Base-by-base conservation (phyloP, 768 basidiomycete species). In the Hortiboletus flavorubellus region DNA sequence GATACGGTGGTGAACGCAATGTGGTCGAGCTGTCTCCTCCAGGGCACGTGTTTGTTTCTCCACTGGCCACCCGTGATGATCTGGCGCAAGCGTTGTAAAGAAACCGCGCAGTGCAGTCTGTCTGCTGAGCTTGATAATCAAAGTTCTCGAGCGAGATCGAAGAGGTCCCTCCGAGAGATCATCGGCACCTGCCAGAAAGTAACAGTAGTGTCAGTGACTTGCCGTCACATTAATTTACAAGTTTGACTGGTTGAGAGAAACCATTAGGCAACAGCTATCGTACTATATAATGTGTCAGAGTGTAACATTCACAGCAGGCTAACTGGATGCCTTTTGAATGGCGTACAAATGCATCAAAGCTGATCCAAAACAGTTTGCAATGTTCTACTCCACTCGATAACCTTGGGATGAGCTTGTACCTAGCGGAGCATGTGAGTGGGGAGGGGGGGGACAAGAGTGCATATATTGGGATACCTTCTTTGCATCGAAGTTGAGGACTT, bases 401-500 rank as follows among this genome's bases (percentile, higher is more conserved):
- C 90, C 64, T 82, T 90, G 23, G 83, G 82, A 68, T 91, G 88
- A 1, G 83, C 87, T 56, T 76, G 75, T 18, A 90, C 87, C 87
- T 89, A 58, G 14, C 39, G 45, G 7, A 16, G 37, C 23, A 51
- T 55, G 45, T 70, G 42, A 56, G 26, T 31, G 21, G 9, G 21
- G 23, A 34, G 5, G n/a, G 21, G 23, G 35, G 5, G n/a, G 31
- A 16, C 26, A 15, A 18, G 33, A n/a, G 16, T 7, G 16, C 47
- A 44, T 10, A 29, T 14, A 26, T 7, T 29, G 18, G 59, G 65
- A 42, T 64, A 90, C 93, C 79, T 92, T 93, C 14, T 54, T 72
- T 0, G 84, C 73, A 62, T 89, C 81, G 62, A 96, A 95, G 61
- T 87, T 81, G 18, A 92, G 76, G 4, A 94, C 87, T 66, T 95